phyloP scores from a whole-genome alignment of 352 stramenopile genomes.

The Globisporangium spiculum region DNA sequence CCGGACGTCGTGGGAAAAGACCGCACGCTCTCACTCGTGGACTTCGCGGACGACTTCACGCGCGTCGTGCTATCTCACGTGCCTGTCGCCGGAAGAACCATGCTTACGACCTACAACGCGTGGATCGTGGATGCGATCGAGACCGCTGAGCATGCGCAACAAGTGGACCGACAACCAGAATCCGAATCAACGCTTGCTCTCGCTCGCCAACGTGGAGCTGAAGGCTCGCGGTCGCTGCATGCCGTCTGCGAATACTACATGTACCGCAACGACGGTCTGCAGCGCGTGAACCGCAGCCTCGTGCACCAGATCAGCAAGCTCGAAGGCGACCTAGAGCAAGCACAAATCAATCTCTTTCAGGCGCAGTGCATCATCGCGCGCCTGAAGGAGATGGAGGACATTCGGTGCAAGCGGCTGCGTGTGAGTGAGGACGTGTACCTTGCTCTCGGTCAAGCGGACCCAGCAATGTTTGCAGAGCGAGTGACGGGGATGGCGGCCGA shows the following conservation, averaged over 20 bases:
- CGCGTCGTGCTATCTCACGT: slow-evolving; percentile 5
- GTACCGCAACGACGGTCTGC: slow-evolving; percentile 13
- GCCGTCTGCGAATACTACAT: slow-evolving; percentile 10
- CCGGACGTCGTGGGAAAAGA: not conserved
- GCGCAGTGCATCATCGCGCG: slow-evolving; percentile 13
- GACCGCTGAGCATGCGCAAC: not conserved
- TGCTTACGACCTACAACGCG: slow-evolving; percentile 16
- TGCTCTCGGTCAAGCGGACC: slow-evolving; percentile 7
- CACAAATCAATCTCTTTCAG: slow-evolving; percentile 10
- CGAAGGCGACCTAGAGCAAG: slow-evolving; percentile 3
- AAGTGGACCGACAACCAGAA: not conserved
- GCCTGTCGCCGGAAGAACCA: slow-evolving; percentile 10
- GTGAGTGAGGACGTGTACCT: not conserved
- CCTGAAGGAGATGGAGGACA: slow-evolving; percentile 11
- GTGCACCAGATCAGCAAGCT: slow-evolving; percentile 17
- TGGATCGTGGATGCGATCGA: slow-evolving; percentile 9
- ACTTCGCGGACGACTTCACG: slow-evolving; percentile 2
- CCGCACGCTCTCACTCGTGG: not conserved
- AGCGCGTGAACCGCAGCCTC: slow-evolving; percentile 14
- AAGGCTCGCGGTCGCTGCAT: not conserved
- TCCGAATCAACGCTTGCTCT: not conserved
- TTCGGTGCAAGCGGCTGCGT: slow-evolving; percentile 5
- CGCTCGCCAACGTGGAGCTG: not conserved
- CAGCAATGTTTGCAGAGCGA: not conserved
- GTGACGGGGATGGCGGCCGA: not conserved